Evolutionary conservation across 2,329 filamentous ascomycete species (phyloP).

Genomic region (Pseudogymnoascus sp.): DNA sequence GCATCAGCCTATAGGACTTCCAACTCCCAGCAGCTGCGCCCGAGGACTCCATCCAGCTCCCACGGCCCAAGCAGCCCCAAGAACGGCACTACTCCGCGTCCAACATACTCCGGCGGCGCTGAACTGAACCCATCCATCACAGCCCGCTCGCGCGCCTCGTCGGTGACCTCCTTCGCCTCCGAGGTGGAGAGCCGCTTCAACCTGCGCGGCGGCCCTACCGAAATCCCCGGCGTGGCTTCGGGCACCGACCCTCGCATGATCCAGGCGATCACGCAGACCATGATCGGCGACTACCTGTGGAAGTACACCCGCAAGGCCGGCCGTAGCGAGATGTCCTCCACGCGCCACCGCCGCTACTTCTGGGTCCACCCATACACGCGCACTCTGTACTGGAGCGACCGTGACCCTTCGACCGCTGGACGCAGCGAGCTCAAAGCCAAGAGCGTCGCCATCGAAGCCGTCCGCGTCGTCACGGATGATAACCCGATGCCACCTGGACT

Average conservation of each 20-base stretch:
- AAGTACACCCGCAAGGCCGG: slow-evolving; percentile 96
- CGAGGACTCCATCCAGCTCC: slow-evolving; percentile 33
- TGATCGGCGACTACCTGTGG: slow-evolving; percentile 99
- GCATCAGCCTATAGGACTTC: slow-evolving; percentile 54
- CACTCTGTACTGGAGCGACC: slow-evolving; percentile 93
- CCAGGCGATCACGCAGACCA: slow-evolving; percentile 96
- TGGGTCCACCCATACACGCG: slow-evolving; percentile 98
- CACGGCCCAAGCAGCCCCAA: slow-evolving; percentile 56
- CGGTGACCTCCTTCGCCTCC: slow-evolving; percentile 90
- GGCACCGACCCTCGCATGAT: slow-evolving; percentile 96
- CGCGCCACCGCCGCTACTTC: slow-evolving; percentile 91
- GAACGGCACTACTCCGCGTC: slow-evolving; percentile 46
- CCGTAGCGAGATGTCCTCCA: slow-evolving; percentile 81
- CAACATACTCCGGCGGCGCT: slow-evolving; percentile 50
- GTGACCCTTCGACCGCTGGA: slow-evolving; percentile 75
- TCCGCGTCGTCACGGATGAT: slow-evolving; percentile 86
- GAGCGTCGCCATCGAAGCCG: slow-evolving; percentile 89
- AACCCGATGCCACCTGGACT: slow-evolving; percentile 93
- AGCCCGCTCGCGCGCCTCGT: slow-evolving; percentile 60
- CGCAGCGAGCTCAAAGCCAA: slow-evolving; percentile 71
- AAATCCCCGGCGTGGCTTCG: slow-evolving; percentile 55
- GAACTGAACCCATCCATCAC: background rate
- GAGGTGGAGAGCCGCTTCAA: slow-evolving; percentile 91
- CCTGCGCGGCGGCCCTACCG: slow-evolving; percentile 53
- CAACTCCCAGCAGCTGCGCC: slow-evolving; percentile 1